phyloP scores from a whole-genome alignment of 345 rosid species.

The Schrenkiella parvula region DNA sequence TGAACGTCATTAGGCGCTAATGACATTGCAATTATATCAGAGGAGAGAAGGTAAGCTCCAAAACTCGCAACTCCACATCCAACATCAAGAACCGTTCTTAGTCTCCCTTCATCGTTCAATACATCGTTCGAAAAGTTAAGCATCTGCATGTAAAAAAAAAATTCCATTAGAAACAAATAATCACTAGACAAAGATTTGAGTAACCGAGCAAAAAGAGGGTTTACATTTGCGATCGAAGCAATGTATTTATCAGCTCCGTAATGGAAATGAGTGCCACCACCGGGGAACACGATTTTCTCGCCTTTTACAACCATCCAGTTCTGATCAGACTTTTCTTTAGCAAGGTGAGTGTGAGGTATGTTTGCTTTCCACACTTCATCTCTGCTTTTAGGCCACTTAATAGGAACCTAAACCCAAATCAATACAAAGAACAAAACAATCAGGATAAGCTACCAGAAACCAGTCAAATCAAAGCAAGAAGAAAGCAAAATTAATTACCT shows the following conservation, averaged over 20 bases:
- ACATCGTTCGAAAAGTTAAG: conserved; percentile 71
- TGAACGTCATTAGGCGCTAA: conserved; percentile 98
- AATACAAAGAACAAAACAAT: not conserved
- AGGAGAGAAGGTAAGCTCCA: conserved; percentile 90
- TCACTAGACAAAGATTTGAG: not conserved
- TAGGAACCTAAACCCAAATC: conserved; percentile 59
- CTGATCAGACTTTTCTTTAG: conserved; percentile 97
- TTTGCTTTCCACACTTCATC: conserved; percentile 99
- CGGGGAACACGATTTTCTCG: conserved; percentile 87
- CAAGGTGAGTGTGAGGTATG: conserved; percentile 99
- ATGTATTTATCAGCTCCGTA: conserved; percentile 98
- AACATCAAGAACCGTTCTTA: conserved; percentile 93
- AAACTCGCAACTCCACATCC: conserved; percentile 99
- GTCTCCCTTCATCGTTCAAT: conserved; percentile 67
- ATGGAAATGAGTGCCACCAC: conserved; percentile 99
- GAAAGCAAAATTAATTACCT: conserved; percentile 40
- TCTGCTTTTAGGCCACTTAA: conserved; percentile 99
- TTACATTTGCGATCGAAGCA: conserved; percentile 90
- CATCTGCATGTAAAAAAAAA: conserved; percentile 58
- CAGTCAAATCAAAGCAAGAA: not conserved
- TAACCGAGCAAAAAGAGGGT: conserved; percentile 3
- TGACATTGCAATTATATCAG: conserved; percentile 82
- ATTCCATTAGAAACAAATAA: not conserved
- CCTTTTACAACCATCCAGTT: conserved; percentile 99
- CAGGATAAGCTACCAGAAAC: not conserved